Base-by-base conservation (phyloP, 139 green algal genomes). In the Axilococcus clingmanii region DNA sequence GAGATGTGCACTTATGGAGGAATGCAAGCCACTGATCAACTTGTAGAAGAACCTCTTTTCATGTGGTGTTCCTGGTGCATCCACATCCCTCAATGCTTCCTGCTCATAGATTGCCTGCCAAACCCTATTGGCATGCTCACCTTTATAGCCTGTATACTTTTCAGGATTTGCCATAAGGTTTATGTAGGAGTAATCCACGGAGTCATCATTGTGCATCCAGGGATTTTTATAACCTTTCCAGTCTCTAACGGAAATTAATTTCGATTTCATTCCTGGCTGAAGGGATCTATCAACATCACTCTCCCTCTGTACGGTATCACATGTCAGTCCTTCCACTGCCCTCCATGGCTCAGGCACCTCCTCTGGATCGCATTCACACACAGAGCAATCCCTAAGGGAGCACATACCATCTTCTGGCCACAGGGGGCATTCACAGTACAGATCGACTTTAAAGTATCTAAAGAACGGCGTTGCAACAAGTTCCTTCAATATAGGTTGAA, bases 391-490 rank as follows among this genome's bases (percentile, higher is more conserved):
- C 11, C 71, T 57, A 52, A 93, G 45, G 24, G 65, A 54, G 69
- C 89, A 97, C 86, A 95, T 95, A 52, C 72, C 78, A 68, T 97
- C 88, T 40, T 97, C 88, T 1, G 82, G 86, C 88, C 88, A 97
- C 56, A 96, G 77, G 2, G 81, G 87, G 61, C 89, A 97, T 61
- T 94, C 83, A 55, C 88, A 94, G 55, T 83, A 85, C 52, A 95
- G 69, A 71, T 89, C 82, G 14, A 89, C 81, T 71, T 94, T 94
- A 75, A 95, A 95, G 57, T 90, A 95, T 0, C 80, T 65, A 61
- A 95, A 93, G 68, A 93, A 95, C 5, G 85, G 66, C 23, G 73
- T 87, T 34, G 71, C 52, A 12, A 89, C 78, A 9, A 94, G 62
- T 7, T 82, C 32, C 4, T 48, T 35, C 38, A 93, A 50, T 15